Evolutionary conservation across 1,284 basidiomycete genomes (phyloP), one percentile per base, ranked within the genome.

Genomic region (Xerocomus nothofagi): DNA sequence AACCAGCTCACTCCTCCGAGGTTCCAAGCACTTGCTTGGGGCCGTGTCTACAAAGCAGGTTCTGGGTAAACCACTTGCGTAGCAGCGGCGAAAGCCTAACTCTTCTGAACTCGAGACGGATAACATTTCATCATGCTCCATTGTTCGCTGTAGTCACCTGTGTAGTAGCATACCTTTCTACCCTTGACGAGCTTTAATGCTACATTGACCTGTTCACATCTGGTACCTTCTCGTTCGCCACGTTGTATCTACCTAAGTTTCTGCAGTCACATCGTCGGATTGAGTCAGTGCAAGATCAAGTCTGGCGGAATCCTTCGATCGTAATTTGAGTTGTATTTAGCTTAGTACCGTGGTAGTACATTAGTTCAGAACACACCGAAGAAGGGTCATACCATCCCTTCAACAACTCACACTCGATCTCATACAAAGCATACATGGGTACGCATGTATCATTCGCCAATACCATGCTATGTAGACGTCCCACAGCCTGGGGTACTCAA

Each of bases 1-100:
- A 27, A 39, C 27, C 7, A 3, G 26, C 47, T 48, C 21, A 57
- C 34, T 30, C 40, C n/a, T 33, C 26, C n/a, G 45, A 74, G 72
- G 53, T 73, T 78, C 63, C 75, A 78, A 54, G 67, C 66, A 20
- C 51, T 74, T 17, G 66, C 70, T 31, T 73, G 67, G 61, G 76
- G 73, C 12, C 72, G 63, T 45, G 72, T 72, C 34, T 76, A 76
- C 50, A 52, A 57, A 6, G 66, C 71, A 42, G 73, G 72, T 12
- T 73, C 71, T 34, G 60, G 62, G 20, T 73, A 43, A 49, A 9
- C 7, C 29, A 17, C 15, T 33, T 29, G 0, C n/a, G n/a, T n/a
- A n/a, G 26, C 2, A 21, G 14, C 15, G 26, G 20, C n/a, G n/a
- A n/a, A n/a, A 12, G 21, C 11, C 9, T 42, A 17, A n/a, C 21